Conservation (phyloP, 805 yeast genomes). For the Saccharomycopsis sp. region DNA sequence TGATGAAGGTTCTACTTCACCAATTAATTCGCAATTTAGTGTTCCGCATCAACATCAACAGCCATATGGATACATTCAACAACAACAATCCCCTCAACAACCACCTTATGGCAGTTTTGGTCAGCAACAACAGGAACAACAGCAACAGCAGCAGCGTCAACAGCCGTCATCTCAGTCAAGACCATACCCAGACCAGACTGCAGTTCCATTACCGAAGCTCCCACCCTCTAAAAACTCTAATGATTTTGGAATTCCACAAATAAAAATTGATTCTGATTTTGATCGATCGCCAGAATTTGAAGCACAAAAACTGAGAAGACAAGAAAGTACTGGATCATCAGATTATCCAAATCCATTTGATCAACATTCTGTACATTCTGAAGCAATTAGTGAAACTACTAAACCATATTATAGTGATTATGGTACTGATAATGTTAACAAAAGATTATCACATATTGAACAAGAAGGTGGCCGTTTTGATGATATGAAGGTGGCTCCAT, state of each 20-base stretch:
- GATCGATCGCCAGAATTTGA: slow-evolving; percentile 14
- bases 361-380: background rate
- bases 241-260: slow-evolving; percentile 7
- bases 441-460: slow-evolving; percentile 16
- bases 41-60: background rate
- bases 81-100: too few species aligned
- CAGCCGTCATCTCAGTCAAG: slow-evolving; percentile 6
- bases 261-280: slow-evolving; percentile 9
- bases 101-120: too few species aligned
- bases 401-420: slow-evolving; percentile 15
- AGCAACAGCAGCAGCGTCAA: slow-evolving; percentile 20
- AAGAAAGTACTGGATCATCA: slow-evolving; percentile 5
- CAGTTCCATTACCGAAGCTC: background rate
- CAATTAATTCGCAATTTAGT: background rate
- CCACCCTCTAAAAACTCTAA: background rate
- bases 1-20: background rate
- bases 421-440: slow-evolving; percentile 10
- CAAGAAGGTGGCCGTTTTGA: slow-evolving; percentile 1
- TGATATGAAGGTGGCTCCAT: slow-evolving; percentile 4
- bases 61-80: background rate
- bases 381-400: background rate
- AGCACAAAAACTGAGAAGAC: background rate
- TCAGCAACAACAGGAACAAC: slow-evolving; percentile 5
- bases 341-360: slow-evolving; percentile 17
- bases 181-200: too few species aligned